Base-by-base conservation (phyloP, 2,329 filamentous ascomycete species). In the Ceratocystis smalleyi region DNA sequence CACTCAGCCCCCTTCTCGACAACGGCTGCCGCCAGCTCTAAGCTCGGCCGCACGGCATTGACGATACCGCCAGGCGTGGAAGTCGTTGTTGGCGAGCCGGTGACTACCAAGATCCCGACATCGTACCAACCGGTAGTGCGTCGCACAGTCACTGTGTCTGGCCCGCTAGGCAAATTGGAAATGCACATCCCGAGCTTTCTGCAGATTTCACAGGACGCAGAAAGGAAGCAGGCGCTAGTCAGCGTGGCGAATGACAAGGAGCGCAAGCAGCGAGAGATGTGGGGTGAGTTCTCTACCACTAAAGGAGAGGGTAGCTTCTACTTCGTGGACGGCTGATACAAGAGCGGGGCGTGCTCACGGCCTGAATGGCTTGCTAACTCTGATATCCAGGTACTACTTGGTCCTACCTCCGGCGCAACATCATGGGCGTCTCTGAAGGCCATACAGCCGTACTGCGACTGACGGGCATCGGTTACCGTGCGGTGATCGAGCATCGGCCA, bases 391-490 rank as follows among this genome's bases (percentile, higher is more conserved):
- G 91, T 68, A 97, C 92, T 5, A 88, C 85, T 55, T 91, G 94
- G 77, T 86, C 91, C 43, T 92, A 95, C 72, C 81, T 99, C 64
- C 87, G 89, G 71, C 95, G 94, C 74, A 85, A 95, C 78, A 88
- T 99, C 67, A 84, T 91, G 68, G 94, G 94, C 66, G 94, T 99
- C 24, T 95, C 90, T 45, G 94, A 99, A 81, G 94, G 94, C 43
- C 94, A 99, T 76, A 91, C 89, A 19, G 91, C 91, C 43, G 91
- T 99, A 70, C 80, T 99, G 63, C 87, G 92, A 68, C 81, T 99
- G 63, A 91, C 97, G 32, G 94, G 94, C 72, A 94, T 99, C 66
- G 94, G 94, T 67, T 99, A 96, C 81, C 83, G 92, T 75, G 94
- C 94, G 17, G 82, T 99, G 69, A 91, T 97, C 74, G 77, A 85